Percentiles rank a stretch among this genome's conserved stretches.
These are phyloP conservation scores for Auriculariales sp. DNA, from an alignment of 768 basidiomycete species.

Conservation along the genomic window DNA sequence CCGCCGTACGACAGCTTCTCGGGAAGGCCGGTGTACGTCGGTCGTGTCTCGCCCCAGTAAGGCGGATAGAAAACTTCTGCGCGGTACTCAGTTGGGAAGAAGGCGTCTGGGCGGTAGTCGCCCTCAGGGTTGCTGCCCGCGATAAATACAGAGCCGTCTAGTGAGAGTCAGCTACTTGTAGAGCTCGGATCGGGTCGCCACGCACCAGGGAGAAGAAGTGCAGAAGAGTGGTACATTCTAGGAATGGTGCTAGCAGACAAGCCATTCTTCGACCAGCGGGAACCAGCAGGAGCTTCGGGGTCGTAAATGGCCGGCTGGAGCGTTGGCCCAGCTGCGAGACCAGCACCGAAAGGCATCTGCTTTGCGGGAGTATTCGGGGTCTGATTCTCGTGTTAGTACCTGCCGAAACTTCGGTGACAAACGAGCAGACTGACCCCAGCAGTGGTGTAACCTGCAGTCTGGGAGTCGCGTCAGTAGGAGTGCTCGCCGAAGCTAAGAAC, in stretches of 20 bases:
- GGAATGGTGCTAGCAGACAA: slow-evolving; percentile 49
- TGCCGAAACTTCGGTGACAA: not conserved
- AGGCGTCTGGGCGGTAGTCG: slow-evolving; percentile 50
- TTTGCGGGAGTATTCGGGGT: slow-evolving; percentile 20
- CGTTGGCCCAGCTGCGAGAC: slow-evolving; percentile 68
- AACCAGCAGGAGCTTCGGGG: slow-evolving; percentile 53
- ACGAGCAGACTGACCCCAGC: slow-evolving; percentile 7
- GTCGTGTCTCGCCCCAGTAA: slow-evolving; percentile 66
- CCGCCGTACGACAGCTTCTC: slow-evolving; percentile 76
- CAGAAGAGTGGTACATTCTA: slow-evolving; percentile 83
- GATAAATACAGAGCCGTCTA: slow-evolving; percentile 64
- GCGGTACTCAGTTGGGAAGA: slow-evolving; percentile 64
- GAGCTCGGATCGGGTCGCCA: not conserved
- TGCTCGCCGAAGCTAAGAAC: too few species aligned
- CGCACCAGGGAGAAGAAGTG: slow-evolving; percentile 65
- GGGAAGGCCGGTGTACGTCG: slow-evolving; percentile 56
- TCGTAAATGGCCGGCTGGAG: slow-evolving; percentile 75
- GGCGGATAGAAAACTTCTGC: slow-evolving; percentile 86
- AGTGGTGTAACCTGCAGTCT: slow-evolving; percentile 74
- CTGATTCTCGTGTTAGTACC: not conserved
- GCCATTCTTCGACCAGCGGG: slow-evolving; percentile 58
- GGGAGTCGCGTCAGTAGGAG: too few species aligned
- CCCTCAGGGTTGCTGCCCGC: slow-evolving; percentile 91
- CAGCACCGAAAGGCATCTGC: slow-evolving; percentile 56
- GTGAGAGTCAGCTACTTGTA: not conserved